phyloP scores from a whole-genome alignment of 23 red algal species.

The Chondrus crispus region DNA sequence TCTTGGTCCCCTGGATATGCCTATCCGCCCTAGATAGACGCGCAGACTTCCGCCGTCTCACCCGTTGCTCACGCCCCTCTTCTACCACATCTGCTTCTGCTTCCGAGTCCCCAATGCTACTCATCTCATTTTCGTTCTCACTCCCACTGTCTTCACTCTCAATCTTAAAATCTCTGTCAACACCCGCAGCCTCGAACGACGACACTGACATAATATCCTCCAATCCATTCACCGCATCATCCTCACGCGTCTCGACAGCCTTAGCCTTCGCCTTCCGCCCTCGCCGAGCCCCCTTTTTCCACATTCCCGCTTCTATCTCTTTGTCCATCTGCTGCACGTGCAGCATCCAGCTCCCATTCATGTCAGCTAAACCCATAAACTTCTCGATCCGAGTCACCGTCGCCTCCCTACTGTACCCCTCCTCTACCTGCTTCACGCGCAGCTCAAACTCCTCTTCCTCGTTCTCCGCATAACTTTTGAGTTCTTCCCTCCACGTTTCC shows the following conservation, averaged over 20 bases:
- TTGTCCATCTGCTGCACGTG: conserved; percentile 8
- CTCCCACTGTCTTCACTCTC: not conserved
- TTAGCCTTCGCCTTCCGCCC: not conserved
- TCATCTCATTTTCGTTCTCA: not conserved
- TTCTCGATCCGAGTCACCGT: not conserved
- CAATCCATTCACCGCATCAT: not conserved
- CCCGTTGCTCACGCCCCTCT: too few relatives aligned
- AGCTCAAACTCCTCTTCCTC: conserved; percentile 23
- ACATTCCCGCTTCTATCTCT: conserved; percentile 2
- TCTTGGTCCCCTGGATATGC: too few relatives aligned
- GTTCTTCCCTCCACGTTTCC: conserved; percentile 31
- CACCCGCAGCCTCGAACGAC: conserved; percentile 21
- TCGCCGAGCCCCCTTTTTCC: too few relatives aligned
- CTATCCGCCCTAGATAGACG: too few relatives aligned
- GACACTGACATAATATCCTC: not conserved
- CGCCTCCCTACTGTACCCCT: conserved; percentile 14
- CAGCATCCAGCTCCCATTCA: conserved; percentile 48
- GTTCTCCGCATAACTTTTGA: conserved; percentile 3
- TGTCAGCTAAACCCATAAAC: conserved; percentile 11
- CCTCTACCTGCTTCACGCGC: not conserved
- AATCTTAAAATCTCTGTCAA: conserved; percentile 52
- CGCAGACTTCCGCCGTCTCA: too few relatives aligned
- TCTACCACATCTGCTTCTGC: too few relatives aligned
- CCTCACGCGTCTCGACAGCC: not conserved
- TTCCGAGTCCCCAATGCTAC: too few relatives aligned